These are phyloP conservation scores for Ophiostoma fasciatum DNA, from an alignment of 2,329 filamentous ascomycete species.

Conservation along the genomic window DNA sequence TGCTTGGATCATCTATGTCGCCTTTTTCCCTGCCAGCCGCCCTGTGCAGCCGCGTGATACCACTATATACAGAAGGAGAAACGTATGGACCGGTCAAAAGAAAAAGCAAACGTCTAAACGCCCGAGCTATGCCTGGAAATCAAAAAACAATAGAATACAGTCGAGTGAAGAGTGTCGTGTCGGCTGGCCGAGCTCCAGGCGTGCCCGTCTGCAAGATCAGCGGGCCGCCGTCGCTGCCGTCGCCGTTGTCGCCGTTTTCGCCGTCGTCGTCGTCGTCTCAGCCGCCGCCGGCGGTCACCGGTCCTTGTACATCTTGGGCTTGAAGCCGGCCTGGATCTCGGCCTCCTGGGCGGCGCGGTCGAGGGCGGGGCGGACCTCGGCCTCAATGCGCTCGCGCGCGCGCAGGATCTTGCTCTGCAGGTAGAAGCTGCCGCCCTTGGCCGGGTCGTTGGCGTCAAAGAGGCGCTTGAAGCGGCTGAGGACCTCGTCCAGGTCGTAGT, in stretches of 20 bases:
- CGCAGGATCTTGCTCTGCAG: constrained; percentile 92
- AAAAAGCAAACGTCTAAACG: constrained; percentile 20
- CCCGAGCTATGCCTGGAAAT: constrained; percentile 29
- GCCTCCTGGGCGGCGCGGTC: constrained; percentile 60
- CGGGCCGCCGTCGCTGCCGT: constrained; percentile 3
- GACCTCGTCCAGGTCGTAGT: constrained; percentile 56
- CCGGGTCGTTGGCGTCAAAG: constrained; percentile 86
- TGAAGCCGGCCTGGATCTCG: constrained; percentile 75
- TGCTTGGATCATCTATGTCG: too few species aligned
- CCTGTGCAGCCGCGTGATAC: too few species aligned
- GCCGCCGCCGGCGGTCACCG: constrained; percentile 18
- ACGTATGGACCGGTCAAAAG: neutral
- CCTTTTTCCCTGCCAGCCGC: too few species aligned
- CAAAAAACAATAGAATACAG: constrained; percentile 14
- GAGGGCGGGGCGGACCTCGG: constrained; percentile 60
- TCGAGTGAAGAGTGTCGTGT: constrained; percentile 39
- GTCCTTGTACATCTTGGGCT: constrained; percentile 90
- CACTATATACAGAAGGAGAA: neutral
- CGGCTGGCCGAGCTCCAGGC: too few species aligned
- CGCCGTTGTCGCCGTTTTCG: neutral
- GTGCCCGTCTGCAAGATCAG: too few species aligned
- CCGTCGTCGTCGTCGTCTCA: neutral
- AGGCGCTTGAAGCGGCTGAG: constrained; percentile 83
- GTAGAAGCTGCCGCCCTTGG: constrained; percentile 96
- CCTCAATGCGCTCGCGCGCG: constrained; percentile 82